phyloP scores from a whole-genome alignment of 2,329 filamentous ascomycete species.

The Fusarium sp. region DNA sequence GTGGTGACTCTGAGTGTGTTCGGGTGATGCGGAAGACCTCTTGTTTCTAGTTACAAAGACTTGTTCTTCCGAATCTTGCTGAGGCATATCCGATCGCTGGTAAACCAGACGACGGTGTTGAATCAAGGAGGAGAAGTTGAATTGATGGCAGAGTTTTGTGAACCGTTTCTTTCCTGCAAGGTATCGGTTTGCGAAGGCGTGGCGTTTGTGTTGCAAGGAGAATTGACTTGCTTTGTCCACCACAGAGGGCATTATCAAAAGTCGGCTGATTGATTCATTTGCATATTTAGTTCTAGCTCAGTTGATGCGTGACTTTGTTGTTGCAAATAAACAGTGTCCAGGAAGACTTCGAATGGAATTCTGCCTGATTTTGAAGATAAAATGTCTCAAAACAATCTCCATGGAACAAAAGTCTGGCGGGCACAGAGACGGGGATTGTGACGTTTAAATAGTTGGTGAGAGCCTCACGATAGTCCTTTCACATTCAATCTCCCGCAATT shows the following conservation, averaged over 20 bases:
- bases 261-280: constrained; percentile 11
- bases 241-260: constrained; percentile 44
- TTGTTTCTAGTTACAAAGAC: constrained; percentile 35
- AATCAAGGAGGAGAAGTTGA: constrained; percentile 21
- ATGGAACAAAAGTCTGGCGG: too few species aligned
- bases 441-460: constrained; percentile 23
- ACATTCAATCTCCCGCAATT: constrained; percentile 20
- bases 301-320: neutral
- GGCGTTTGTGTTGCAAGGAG: constrained; percentile 30
- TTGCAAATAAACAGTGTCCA: neutral
- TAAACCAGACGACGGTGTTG: constrained; percentile 39
- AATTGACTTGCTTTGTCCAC: constrained; percentile 43
- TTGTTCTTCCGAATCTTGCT: constrained; percentile 35
- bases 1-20: constrained; percentile 5
- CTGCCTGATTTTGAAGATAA: neutral
- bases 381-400: neutral
- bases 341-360: neutral
- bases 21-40: constrained; percentile 31
- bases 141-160: constrained; percentile 14
- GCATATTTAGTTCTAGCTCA: constrained; percentile 24
- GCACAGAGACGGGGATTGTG: neutral
- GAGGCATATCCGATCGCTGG: constrained; percentile 44
- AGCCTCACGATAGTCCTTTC: neutral
- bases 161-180: constrained; percentile 15
- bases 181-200: constrained; percentile 2